Percentiles rank a stretch among this genome's conserved stretches.
These are phyloP conservation scores for Rhypophila decipiens DNA, from an alignment of 495 filamentous ascomycete species.

Conservation along the genomic window DNA sequence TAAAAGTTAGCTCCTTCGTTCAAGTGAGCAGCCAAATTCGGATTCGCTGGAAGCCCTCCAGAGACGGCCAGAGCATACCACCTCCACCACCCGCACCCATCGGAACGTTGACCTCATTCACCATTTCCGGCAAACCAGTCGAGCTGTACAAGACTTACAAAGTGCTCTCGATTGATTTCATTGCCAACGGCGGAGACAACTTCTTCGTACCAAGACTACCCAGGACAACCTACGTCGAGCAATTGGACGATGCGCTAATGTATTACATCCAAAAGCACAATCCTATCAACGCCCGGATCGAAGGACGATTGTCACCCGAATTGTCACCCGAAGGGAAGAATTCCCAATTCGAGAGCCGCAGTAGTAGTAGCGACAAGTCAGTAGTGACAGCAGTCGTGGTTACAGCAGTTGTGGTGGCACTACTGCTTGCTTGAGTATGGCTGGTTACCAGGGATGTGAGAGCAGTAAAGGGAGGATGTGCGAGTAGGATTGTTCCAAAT, in stretches of 20 bases:
- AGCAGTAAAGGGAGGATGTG: no score
- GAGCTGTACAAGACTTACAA: conserved; percentile 35
- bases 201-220: conserved; percentile 31
- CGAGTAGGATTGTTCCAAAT: no score
- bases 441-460: no score
- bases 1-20: conserved; percentile 45
- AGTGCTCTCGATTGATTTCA: conserved; percentile 49
- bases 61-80: conserved; percentile 25
- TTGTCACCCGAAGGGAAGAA: no score
- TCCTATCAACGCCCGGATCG: conserved; percentile 42
- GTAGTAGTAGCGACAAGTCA: no score
- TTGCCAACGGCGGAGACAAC: conserved; percentile 51
- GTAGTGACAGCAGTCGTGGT: no score
- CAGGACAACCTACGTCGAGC: conserved; percentile 38
- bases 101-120: conserved; percentile 34
- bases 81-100: no score
- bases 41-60: conserved; percentile 39
- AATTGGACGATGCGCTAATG: conserved; percentile 45
- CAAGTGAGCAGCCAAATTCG: conserved; percentile 45
- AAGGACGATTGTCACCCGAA: conserved; percentile 31
- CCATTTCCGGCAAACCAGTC: conserved; percentile 32
- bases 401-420: no score
- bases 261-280: conserved; percentile 36
- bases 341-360: no score
- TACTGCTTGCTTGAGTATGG: no score